Evolutionary conservation across 495 filamentous ascomycete genomes (phyloP).

Genomic region (Friedmanniomyces endolithicus): DNA sequence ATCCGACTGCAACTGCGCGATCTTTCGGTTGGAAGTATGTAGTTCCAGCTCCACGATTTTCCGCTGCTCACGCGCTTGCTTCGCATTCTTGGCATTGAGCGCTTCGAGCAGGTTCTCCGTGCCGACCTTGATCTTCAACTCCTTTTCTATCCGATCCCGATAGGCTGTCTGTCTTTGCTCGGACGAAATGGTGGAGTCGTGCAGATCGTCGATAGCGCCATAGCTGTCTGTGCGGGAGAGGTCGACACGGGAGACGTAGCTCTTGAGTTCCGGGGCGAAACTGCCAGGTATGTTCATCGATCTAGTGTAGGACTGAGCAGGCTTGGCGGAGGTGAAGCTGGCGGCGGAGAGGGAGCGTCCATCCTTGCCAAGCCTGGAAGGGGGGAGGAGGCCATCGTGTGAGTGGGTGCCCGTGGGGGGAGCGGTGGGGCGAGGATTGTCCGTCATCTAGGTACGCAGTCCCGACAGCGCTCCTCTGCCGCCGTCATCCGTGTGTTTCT

Average conservation of each 20-base stretch:
- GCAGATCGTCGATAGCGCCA: constrained; percentile 53
- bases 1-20: constrained; percentile 67
- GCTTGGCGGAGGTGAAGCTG: constrained; percentile 21
- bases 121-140: constrained; percentile 93
- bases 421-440: constrained; percentile 13
- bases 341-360: constrained; percentile 25
- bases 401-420: constrained; percentile 22
- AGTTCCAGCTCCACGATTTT: constrained; percentile 79
- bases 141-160: constrained; percentile 74
- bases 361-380: constrained; percentile 28
- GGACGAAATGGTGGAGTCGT: constrained; percentile 43
- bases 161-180: constrained; percentile 66
- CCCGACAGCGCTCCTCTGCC: no score
- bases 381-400: constrained; percentile 22
- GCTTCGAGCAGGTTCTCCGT: constrained; percentile 96
- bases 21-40: constrained; percentile 77
- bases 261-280: constrained; percentile 83
- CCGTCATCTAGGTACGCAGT: constrained; percentile 26
- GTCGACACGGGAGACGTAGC: constrained; percentile 53
- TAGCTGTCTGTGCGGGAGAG: constrained; percentile 54
- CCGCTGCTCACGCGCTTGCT: constrained; percentile 87
- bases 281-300: constrained; percentile 60
- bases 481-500: background rate
- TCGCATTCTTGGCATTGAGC: constrained; percentile 83
- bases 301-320: constrained; percentile 19